Conservation (phyloP, 1,139 yeast genomes). For the Debaryomyces psychrophilus region DNA sequence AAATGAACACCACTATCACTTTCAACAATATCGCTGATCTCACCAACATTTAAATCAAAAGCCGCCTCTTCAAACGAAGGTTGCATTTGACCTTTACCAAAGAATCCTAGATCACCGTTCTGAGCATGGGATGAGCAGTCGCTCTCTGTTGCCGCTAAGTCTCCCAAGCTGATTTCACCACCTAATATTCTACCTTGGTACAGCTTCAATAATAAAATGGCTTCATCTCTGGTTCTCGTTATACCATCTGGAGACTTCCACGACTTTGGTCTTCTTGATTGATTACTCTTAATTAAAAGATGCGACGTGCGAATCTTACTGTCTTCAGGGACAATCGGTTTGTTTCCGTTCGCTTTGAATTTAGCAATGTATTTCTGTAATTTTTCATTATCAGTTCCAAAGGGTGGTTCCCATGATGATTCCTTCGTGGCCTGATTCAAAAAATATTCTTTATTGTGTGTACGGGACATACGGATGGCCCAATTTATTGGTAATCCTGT, state of each 20-base stretch:
- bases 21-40: conserved; percentile 80
- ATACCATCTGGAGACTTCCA: conserved; percentile 80
- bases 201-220: conserved; percentile 62
- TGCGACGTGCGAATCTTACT: conserved; percentile 58
- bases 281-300: conserved; percentile 77
- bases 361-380: conserved; percentile 58
- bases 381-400: conserved; percentile 68
- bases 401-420: conserved; percentile 92
- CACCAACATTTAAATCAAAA: conserved; percentile 79
- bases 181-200: conserved; percentile 63
- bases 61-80: conserved; percentile 91
- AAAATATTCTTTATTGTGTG: conserved; percentile 84
- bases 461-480: conserved; percentile 77
- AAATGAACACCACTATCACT: conserved; percentile 91
- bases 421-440: conserved; percentile 69
- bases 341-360: conserved; percentile 55
- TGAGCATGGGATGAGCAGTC: conserved; percentile 87
- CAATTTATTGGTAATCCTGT: conserved; percentile 89
- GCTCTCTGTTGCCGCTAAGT: conserved; percentile 79
- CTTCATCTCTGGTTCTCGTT: conserved; percentile 81
- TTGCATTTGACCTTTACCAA: conserved; percentile 92
- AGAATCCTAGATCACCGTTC: conserved; percentile 91
- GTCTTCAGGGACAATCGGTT: conserved; percentile 58
- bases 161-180: conserved; percentile 72
- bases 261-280: conserved; percentile 85